Base-by-base conservation (phyloP, 2,329 filamentous ascomycete genomes). In the Periconia digitata region DNA sequence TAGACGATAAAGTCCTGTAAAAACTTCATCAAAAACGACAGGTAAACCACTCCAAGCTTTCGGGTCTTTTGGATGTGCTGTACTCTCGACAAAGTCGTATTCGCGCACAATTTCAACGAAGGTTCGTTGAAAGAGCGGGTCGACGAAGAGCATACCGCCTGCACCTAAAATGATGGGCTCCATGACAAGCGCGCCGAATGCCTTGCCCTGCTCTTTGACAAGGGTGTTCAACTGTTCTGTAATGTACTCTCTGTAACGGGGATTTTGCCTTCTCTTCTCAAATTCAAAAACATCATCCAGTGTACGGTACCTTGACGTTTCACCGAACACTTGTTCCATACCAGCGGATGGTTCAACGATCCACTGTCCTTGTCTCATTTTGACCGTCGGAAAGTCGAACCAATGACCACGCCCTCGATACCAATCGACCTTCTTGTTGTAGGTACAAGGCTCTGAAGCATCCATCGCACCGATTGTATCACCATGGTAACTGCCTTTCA, bases 381-480 rank as follows among this genome's bases (percentile, higher is more conserved):
- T 81, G 4, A 94, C 81, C 1, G 79, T 81, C 0, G 90, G 90
- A 49, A 87, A 90, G 52, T 91, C 86, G 45, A 94, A 86, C 90
- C 90, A 95, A 62, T 84, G 80, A 0, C 90, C 90, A 40, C 84
- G 84, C 0, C 88, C 89, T 50, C 83, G 75, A 63, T 95, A 95
- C 90, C 90, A 95, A 62, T 94, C 89, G 0, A 92, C 86, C 65
- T 90, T 90, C 59, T 90, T 82, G 60, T 95, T 95, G 67, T 80
- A 95, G 0, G 82, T 81, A 27, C 82, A 85, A 0, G 90, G 89
- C 63, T 94, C 89, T 0, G 87, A 84, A 44, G 85, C 88, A 66
- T 94, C 89, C 90, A 95, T 94, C 0, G 88, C 89, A 0, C 90
- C 90, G 40, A 95, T 91, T 0, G 90, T 95, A 62, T 95, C 90